phyloP scores from a whole-genome alignment of 2,329 filamentous ascomycete genomes.

The Esteya vermicola region DNA sequence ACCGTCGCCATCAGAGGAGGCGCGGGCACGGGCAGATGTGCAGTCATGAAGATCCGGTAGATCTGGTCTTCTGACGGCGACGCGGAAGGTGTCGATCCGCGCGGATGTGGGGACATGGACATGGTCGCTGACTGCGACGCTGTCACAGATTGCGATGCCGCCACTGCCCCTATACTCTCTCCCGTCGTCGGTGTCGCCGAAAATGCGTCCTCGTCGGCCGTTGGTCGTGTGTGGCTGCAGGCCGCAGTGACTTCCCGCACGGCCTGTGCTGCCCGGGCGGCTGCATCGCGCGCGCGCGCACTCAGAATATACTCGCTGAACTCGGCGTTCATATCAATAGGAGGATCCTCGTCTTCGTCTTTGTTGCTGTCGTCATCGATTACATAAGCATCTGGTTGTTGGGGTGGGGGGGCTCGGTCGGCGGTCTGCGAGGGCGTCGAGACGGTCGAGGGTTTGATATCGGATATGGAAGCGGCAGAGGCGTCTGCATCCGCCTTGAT shows the following conservation, averaged over 20 bases:
- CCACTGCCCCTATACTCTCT: too few species aligned
- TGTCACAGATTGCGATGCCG: too few species aligned
- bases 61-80: constrained; percentile 11
- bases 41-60: constrained; percentile 45
- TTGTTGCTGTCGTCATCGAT: constrained; percentile 6
- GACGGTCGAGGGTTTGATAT: too few species aligned
- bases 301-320: constrained; percentile 11
- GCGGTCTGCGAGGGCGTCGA: too few species aligned
- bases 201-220: background rate
- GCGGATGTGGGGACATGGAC: too few species aligned
- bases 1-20: constrained; percentile 43
- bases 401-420: too few species aligned
- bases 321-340: too few species aligned
- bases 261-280: constrained; percentile 4
- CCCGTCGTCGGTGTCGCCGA: background rate
- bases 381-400: too few species aligned
- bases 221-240: background rate
- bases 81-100: background rate
- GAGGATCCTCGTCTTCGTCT: constrained; percentile 5
- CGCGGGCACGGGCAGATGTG: constrained; percentile 35
- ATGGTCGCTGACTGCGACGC: background rate
- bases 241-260: constrained; percentile 3
- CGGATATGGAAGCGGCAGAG: too few species aligned
- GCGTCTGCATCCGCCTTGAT: too few species aligned
- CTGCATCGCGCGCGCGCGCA: constrained; percentile 7